Percentiles rank a stretch among this genome's conserved stretches.
These are phyloP conservation scores for Hortiboletus flavorubellus DNA, from an alignment of 768 basidiomycete species.

Conservation along the genomic window DNA sequence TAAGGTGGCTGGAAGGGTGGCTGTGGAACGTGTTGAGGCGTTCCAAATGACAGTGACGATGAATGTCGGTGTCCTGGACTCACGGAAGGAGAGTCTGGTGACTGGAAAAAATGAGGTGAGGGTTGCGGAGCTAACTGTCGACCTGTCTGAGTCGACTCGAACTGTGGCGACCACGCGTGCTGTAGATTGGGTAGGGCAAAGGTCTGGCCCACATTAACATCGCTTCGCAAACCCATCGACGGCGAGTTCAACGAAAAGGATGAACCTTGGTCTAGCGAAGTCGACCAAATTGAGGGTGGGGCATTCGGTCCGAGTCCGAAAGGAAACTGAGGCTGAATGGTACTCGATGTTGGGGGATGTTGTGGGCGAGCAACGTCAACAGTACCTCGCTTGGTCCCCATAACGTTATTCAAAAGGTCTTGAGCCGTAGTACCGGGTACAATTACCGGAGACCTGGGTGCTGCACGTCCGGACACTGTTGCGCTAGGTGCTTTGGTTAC, in stretches of 20 bases:
- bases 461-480: conserved; percentile 21
- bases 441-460: conserved; percentile 24
- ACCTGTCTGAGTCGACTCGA: conserved; percentile 21
- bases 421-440: conserved; percentile 53
- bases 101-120: conserved; percentile 14
- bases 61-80: conserved; percentile 16
- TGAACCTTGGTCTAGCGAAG: conserved; percentile 47
- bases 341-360: conserved; percentile 22
- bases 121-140: conserved; percentile 8
- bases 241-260: conserved; percentile 10
- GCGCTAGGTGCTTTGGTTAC: not conserved
- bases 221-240: conserved; percentile 12
- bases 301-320: conserved; percentile 51
- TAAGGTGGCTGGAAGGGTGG: conserved; percentile 11
- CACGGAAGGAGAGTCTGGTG: conserved; percentile 9
- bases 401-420: conserved; percentile 55
- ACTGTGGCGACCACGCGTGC: conserved; percentile 23
- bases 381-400: conserved; percentile 19
- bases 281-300: conserved; percentile 68
- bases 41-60: conserved; percentile 10
- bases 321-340: conserved; percentile 42
- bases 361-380: conserved; percentile 17
- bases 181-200: conserved; percentile 13
- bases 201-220: conserved; percentile 9
- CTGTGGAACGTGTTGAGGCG: conserved; percentile 18